Percentiles rank a stretch among this genome's conserved stretches.
These are phyloP conservation scores for Penicillium paxilli DNA, from an alignment of 495 filamentous ascomycete species.

Conservation along the genomic window DNA sequence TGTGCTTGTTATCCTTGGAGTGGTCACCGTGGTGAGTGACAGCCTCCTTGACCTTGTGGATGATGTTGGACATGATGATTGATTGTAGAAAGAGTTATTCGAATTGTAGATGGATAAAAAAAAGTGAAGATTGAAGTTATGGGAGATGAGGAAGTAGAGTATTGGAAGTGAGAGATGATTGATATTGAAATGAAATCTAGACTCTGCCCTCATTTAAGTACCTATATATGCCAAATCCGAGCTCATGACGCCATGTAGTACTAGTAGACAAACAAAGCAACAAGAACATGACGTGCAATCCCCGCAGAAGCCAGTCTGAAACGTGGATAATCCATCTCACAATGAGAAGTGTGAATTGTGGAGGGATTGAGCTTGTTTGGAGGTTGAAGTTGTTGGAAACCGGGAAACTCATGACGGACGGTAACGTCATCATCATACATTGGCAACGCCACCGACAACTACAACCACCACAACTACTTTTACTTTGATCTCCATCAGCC, in stretches of 20 bases:
- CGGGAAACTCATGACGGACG: not conserved
- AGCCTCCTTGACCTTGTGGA: slow-evolving; percentile 71
- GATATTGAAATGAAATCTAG: not conserved
- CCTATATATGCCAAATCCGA: not conserved
- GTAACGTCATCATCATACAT: not conserved
- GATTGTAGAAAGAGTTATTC: not conserved
- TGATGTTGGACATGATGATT: slow-evolving; percentile 59
- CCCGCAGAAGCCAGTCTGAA: not conserved
- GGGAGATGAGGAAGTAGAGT: not conserved
- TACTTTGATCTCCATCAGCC: not conserved
- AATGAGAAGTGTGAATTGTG: not conserved
- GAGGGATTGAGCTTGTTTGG: too few species aligned
- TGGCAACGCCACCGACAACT: not conserved
- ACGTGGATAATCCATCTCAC: not conserved
- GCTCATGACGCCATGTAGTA: not conserved
- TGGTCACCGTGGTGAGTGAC: slow-evolving; percentile 44
- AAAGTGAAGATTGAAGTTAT: not conserved
- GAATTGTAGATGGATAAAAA: not conserved
- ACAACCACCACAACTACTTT: too few species aligned
- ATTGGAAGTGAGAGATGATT: not conserved
- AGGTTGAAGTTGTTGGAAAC: not conserved
- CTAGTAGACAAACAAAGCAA: not conserved
- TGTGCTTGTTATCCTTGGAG: slow-evolving; percentile 2
- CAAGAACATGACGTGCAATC: not conserved
- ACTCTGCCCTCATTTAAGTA: not conserved